A percentile compares a stretch with the other conserved stretches of the same genome.
Conservation (phyloP, 2,329 filamentous ascomycete species). For the Shiraia bambusicola region DNA sequence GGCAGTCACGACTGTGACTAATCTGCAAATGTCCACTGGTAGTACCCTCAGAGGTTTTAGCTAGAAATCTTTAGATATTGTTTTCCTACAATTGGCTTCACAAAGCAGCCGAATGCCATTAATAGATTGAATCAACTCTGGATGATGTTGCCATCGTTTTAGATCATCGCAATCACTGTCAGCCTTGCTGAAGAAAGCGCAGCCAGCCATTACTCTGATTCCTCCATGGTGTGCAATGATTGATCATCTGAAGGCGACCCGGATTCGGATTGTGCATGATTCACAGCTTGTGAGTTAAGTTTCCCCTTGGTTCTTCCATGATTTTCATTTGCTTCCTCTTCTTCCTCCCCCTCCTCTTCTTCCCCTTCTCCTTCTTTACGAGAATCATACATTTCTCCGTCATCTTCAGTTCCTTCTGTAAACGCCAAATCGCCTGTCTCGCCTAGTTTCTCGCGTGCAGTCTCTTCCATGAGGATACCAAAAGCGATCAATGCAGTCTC, state of each 20-base stretch:
- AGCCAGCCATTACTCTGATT: conserved; percentile 7
- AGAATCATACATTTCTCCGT: neutral
- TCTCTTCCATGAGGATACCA: conserved; percentile 74
- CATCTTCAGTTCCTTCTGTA: conserved; percentile 54
- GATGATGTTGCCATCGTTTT: too few relatives aligned
- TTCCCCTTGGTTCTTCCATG: neutral
- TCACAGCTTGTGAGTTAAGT: neutral
- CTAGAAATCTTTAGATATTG: too few relatives aligned
- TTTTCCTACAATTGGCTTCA: too few relatives aligned
- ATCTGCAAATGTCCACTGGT: too few relatives aligned
- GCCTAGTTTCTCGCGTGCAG: conserved; percentile 61
- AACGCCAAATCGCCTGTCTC: conserved; percentile 70
- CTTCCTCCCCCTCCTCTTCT: neutral
- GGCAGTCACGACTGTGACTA: conserved; percentile 12
- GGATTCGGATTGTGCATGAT: neutral
- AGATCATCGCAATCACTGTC: neutral
- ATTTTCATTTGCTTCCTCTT: neutral
- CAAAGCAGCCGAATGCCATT: too few relatives aligned
- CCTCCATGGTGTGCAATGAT: conserved; percentile 12
- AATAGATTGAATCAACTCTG: too few relatives aligned
- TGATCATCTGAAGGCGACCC: conserved; percentile 8
- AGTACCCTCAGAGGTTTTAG: too few relatives aligned
- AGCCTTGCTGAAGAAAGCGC: neutral
- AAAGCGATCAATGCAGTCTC: conserved; percentile 76
- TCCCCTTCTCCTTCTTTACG: neutral